Percentiles rank a stretch among this genome's conserved stretches.
phyloP scores from a whole-genome alignment of 2,329 filamentous ascomycete genomes.

The Xylariaceae sp. region DNA sequence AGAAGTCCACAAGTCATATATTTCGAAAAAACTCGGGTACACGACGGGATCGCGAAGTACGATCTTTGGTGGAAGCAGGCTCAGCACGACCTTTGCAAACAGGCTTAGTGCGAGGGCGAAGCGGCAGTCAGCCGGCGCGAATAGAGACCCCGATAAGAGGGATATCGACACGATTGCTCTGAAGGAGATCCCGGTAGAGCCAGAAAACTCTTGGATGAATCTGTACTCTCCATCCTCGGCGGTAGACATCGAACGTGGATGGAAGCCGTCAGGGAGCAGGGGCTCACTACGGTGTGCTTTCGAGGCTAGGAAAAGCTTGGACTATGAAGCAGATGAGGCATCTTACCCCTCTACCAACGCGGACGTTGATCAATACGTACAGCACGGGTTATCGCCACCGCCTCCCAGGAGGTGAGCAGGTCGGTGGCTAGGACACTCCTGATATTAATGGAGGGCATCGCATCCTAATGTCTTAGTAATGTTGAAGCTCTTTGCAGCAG shows the following conservation, averaged over 20 bases:
- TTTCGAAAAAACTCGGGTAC: slow-evolving; percentile 30
- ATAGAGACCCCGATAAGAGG: background rate
- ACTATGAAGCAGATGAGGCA: background rate
- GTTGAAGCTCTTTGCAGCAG: no score
- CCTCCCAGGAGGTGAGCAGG: background rate
- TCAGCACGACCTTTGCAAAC: background rate
- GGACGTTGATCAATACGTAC: background rate
- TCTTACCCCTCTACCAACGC: background rate
- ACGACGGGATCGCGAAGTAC: background rate
- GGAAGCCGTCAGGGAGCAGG: no score
- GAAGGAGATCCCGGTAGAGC: background rate
- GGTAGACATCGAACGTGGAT: background rate
- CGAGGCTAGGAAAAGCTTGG: background rate
- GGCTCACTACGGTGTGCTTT: background rate
- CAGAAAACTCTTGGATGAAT: background rate
- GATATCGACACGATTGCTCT: background rate
- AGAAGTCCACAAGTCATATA: slow-evolving; percentile 40
- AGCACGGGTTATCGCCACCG: background rate
- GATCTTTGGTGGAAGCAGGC: background rate
- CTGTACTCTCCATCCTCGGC: background rate
- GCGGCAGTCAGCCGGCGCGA: background rate
- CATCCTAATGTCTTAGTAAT: no score
- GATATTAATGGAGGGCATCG: no score
- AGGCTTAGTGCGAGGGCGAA: background rate
- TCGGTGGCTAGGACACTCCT: no score